A percentile compares a stretch with the other conserved stretches of the same genome.
phyloP scores from a whole-genome alignment of 208 protist species.

The Leishmania martiniquensis region DNA sequence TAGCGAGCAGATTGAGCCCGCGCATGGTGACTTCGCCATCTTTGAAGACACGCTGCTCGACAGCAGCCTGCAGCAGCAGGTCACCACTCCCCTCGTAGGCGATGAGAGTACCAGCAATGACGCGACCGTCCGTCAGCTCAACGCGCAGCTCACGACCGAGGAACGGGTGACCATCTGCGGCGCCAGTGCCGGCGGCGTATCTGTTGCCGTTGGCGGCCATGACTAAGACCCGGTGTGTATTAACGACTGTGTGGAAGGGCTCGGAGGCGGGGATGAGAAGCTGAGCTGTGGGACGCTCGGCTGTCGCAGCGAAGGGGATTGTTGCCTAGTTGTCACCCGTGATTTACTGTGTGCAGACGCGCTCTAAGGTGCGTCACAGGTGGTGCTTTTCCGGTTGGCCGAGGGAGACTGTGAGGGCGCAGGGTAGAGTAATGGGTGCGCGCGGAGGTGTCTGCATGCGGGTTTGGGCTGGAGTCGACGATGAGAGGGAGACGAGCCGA shows the following conservation, averaged over 20 bases:
- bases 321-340: not conserved
- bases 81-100: slow-evolving; percentile 79
- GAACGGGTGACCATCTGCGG: slow-evolving; percentile 44
- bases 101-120: slow-evolving; percentile 72
- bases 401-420: not conserved
- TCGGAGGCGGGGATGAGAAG: not conserved
- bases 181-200: slow-evolving; percentile 4
- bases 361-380: not conserved
- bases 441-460: not conserved
- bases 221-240: not conserved
- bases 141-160: slow-evolving; percentile 79
- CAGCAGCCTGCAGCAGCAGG: slow-evolving; percentile 59
- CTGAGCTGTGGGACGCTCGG: not conserved
- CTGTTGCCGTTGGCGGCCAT: not conserved
- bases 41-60: slow-evolving; percentile 75
- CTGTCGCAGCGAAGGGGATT: not conserved
- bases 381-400: not conserved
- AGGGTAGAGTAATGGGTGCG: not conserved
- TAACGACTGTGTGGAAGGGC: not conserved
- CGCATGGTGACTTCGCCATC: slow-evolving; percentile 64
- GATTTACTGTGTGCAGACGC: not conserved
- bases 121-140: slow-evolving; percentile 72
- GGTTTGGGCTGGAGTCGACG: not conserved
- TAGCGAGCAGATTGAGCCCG: slow-evolving; percentile 54
- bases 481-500: not conserved